These are phyloP conservation scores for Selaginella moellendorffii DNA, from an alignment of 75 land plant species.

Conservation along the genomic window DNA sequence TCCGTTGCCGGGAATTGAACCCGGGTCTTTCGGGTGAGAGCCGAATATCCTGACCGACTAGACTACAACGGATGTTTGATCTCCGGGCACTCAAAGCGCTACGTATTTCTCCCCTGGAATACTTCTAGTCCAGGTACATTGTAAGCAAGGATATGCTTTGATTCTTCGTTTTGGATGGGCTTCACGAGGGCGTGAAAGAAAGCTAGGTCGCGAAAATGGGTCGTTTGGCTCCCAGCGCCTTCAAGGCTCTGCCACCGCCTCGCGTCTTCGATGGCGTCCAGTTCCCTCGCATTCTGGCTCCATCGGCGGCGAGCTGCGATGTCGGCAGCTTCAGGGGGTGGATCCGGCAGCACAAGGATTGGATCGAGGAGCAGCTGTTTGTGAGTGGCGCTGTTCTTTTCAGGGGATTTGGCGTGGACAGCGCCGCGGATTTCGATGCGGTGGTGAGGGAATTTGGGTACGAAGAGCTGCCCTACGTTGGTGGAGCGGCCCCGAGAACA, in stretches of 20 bases:
- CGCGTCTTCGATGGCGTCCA: background rate
- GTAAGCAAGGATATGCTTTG: no score
- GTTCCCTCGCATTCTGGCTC: background rate
- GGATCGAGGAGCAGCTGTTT: constrained; percentile 39
- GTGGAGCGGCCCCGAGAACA: constrained; percentile 88
- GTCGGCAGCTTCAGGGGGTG: background rate
- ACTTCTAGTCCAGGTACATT: no score
- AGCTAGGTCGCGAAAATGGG: no score
- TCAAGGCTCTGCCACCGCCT: background rate
- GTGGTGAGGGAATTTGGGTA: constrained; percentile 83
- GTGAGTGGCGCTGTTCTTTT: constrained; percentile 61
- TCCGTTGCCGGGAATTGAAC: constrained; percentile 1
- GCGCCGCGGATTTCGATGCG: constrained; percentile 56
- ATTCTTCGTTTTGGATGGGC: no score
- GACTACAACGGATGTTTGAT: no score
- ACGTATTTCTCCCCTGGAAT: no score
- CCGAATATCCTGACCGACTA: constrained; percentile 1
- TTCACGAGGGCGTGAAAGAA: no score
- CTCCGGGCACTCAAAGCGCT: no score
- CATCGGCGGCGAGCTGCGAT: background rate
- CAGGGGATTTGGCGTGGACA: constrained; percentile 44
- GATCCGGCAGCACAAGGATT: constrained; percentile 17
- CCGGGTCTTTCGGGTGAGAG: constrained; percentile 1
- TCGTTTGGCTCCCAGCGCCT: background rate
- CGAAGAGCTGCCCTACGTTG: constrained; percentile 84